phyloP scores from a whole-genome alignment of 805 yeast species.

The Cyberlindnera mrakii region DNA sequence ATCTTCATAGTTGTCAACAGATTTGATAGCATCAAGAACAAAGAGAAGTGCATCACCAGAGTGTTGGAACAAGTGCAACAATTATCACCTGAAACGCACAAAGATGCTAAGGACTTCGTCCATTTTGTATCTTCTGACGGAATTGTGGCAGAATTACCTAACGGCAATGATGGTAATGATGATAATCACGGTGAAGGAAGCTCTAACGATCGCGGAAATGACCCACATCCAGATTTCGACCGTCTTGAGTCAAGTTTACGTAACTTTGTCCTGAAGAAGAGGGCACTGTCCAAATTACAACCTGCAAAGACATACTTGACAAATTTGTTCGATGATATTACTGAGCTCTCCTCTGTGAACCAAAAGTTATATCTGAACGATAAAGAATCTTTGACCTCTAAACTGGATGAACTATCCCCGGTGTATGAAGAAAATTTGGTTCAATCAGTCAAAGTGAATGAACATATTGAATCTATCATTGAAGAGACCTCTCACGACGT shows the following conservation, averaged over 20 bases:
- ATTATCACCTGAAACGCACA: slow-evolving; percentile 86
- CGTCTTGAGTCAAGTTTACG: slow-evolving; percentile 79
- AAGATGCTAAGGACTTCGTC: slow-evolving; percentile 83
- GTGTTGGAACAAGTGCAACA: slow-evolving; percentile 81
- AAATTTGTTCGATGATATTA: slow-evolving; percentile 65
- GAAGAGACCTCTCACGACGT: slow-evolving; percentile 54
- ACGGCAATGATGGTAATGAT: slow-evolving; percentile 30
- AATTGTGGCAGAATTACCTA: slow-evolving; percentile 32
- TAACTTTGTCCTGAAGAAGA: slow-evolving; percentile 79
- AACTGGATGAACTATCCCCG: slow-evolving; percentile 58
- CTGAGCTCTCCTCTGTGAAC: slow-evolving; percentile 56
- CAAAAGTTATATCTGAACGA: slow-evolving; percentile 46
- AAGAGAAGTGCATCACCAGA: slow-evolving; percentile 66
- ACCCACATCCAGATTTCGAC: slow-evolving; percentile 60
- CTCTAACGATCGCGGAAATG: slow-evolving; percentile 20
- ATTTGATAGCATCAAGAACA: slow-evolving; percentile 81
- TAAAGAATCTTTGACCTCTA: slow-evolving; percentile 37
- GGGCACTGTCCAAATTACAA: slow-evolving; percentile 79
- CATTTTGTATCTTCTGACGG: slow-evolving; percentile 79
- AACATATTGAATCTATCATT: slow-evolving; percentile 52
- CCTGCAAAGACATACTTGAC: slow-evolving; percentile 88
- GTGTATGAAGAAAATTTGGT: slow-evolving; percentile 47
- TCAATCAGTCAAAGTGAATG: slow-evolving; percentile 49
- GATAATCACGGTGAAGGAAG: slow-evolving; percentile 34
- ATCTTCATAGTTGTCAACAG: slow-evolving; percentile 92